A percentile compares a stretch with the other conserved stretches of the same genome.
These are phyloP conservation scores for Tagetes patula DNA, from an alignment of 129 eudicot genomes.

Conservation along the genomic window DNA sequence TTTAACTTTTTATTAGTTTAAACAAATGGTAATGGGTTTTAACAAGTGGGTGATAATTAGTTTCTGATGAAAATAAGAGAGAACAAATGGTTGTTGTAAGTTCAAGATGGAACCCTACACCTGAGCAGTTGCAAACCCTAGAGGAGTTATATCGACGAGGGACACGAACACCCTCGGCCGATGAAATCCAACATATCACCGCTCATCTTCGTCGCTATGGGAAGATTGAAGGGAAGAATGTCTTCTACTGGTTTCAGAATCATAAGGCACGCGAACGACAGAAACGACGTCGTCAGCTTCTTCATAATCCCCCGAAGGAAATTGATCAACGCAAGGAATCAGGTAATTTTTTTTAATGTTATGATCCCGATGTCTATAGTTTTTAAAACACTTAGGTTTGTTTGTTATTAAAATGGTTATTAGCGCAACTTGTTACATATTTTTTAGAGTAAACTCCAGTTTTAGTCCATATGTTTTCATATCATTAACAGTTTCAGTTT, in stretches of 20 bases:
- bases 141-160: constrained; percentile 78
- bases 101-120: constrained; percentile 87
- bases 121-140: constrained; percentile 74
- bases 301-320: constrained; percentile 34
- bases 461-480: no score
- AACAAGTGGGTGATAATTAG: no score
- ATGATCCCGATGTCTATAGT: no score
- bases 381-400: no score
- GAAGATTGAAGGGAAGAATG: constrained; percentile 86
- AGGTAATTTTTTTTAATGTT: no score
- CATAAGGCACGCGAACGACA: constrained; percentile 88
- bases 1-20: neutral
- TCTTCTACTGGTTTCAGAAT: constrained; percentile 88
- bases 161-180: constrained; percentile 77
- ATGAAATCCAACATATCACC: constrained; percentile 80
- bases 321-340: no score
- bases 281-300: constrained; percentile 78
- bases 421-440: no score
- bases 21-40: no score
- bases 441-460: no score
- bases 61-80: constrained; percentile 49
- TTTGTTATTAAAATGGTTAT: no score
- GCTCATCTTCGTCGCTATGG: constrained; percentile 76
- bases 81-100: constrained; percentile 75
- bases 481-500: no score